A percentile compares a stretch with the other conserved stretches of the same genome.
Evolutionary conservation across 1,139 yeast species (phyloP).

Genomic region (Lizanozyma gosingica): DNA sequence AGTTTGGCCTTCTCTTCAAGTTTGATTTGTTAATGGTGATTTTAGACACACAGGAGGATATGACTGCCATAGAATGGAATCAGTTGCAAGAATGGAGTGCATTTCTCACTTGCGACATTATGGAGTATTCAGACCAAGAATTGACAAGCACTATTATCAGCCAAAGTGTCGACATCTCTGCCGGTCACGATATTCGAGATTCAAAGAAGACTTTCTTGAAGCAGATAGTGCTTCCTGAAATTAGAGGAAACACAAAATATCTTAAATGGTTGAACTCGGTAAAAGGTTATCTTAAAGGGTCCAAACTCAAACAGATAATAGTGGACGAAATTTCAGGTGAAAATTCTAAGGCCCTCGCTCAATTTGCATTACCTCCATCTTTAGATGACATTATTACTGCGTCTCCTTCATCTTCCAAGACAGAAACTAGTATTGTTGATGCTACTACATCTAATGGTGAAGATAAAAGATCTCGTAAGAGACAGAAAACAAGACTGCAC

Average conservation of each 20-base stretch:
- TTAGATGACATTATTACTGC: slow-evolving; percentile 13
- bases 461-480: slow-evolving; percentile 1
- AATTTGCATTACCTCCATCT: slow-evolving; percentile 8
- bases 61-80: background rate
- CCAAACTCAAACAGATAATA: background rate
- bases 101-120: background rate
- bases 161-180: background rate
- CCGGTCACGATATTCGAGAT: background rate
- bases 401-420: slow-evolving; percentile 1
- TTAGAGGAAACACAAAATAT: background rate
- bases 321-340: slow-evolving; percentile 1
- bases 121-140: background rate
- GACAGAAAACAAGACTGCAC: slow-evolving; percentile 4
- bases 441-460: background rate
- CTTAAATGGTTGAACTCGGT: background rate
- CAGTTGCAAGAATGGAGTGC: slow-evolving; percentile 14
- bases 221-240: slow-evolving; percentile 1
- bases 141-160: background rate
- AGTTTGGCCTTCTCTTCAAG: slow-evolving; percentile 17
- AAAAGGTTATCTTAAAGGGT: background rate
- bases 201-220: slow-evolving; percentile 2
- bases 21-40: slow-evolving; percentile 8
- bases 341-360: slow-evolving; percentile 2
- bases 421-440: background rate
- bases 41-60: slow-evolving; percentile 1